Conservation (phyloP, 164 flowering plant species). For the Magnolia changhungtana region DNA sequence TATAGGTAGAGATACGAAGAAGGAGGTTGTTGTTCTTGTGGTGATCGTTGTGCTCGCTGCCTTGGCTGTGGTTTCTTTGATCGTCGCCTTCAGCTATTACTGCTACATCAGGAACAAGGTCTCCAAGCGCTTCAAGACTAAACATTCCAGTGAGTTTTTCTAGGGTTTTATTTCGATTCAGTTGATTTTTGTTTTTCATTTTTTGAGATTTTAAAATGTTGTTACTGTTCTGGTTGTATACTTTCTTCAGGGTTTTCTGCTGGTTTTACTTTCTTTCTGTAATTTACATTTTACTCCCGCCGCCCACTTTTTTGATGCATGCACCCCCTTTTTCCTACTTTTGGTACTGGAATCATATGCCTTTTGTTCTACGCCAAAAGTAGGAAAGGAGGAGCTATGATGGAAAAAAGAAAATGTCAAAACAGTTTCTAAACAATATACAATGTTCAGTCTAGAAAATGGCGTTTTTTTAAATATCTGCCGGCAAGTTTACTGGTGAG, state of each 20-base stretch:
- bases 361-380: background rate
- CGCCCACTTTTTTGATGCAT: background rate
- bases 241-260: background rate
- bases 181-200: background rate
- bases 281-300: background rate
- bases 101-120: conserved; percentile 82
- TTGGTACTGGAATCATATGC: background rate
- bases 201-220: background rate
- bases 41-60: conserved; percentile 64
- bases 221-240: background rate
- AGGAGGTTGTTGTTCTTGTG: conserved; percentile 45
- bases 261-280: no score
- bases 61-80: conserved; percentile 57
- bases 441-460: no score
- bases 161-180: background rate
- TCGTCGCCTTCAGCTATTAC: conserved; percentile 82
- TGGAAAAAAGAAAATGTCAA: background rate
- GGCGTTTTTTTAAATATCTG: no score
- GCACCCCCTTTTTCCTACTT: background rate
- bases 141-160: conserved; percentile 37
- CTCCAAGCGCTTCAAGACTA: conserved; percentile 43
- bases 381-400: background rate
- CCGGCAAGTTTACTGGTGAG: background rate
- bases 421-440: no score
- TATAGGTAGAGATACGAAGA: conserved; percentile 33